Evolutionary conservation across 345 rosid species (phyloP).

Genomic region (Hypericum androsaemum): DNA sequence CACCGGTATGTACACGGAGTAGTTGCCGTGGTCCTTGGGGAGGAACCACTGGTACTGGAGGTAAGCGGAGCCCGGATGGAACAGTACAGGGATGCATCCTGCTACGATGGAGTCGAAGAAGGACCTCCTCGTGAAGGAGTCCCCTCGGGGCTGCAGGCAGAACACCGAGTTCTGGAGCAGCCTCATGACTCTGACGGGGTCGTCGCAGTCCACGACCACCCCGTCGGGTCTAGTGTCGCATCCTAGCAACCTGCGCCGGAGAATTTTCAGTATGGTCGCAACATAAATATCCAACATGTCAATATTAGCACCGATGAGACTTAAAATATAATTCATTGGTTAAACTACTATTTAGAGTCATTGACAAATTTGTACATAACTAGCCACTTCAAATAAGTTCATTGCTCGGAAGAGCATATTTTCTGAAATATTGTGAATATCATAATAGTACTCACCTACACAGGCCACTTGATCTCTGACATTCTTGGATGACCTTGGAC

Average conservation of each 20-base stretch:
- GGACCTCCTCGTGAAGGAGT: slow-evolving; percentile 21
- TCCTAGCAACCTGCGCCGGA: slow-evolving; percentile 11
- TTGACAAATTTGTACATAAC: too few relatives aligned
- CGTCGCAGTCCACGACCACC: slow-evolving; percentile 12
- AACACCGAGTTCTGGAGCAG: slow-evolving; percentile 18
- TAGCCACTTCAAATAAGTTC: too few relatives aligned
- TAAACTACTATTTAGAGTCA: too few relatives aligned
- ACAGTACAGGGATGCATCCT: slow-evolving; percentile 24
- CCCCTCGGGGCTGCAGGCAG: slow-evolving; percentile 21
- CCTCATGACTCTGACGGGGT: slow-evolving; percentile 19
- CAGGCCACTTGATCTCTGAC: slow-evolving; percentile 10
- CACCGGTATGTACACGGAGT: slow-evolving; percentile 16
- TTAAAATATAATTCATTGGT: too few relatives aligned
- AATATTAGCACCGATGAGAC: too few relatives aligned
- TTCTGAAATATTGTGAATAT: too few relatives aligned
- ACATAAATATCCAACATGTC: too few relatives aligned
- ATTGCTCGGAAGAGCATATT: too few relatives aligned
- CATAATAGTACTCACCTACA: neutral
- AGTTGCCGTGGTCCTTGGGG: slow-evolving; percentile 15
- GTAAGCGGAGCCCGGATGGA: slow-evolving; percentile 19
- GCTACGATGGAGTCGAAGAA: slow-evolving; percentile 18
- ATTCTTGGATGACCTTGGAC: slow-evolving; percentile 19
- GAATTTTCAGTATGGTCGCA: too few relatives aligned
- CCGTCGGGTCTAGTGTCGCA: slow-evolving; percentile 15
- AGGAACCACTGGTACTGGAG: slow-evolving; percentile 21